Percentiles rank a stretch among this genome's conserved stretches.
Conservation (phyloP, 1,139 yeast species). For the Candida sanyaensis region DNA sequence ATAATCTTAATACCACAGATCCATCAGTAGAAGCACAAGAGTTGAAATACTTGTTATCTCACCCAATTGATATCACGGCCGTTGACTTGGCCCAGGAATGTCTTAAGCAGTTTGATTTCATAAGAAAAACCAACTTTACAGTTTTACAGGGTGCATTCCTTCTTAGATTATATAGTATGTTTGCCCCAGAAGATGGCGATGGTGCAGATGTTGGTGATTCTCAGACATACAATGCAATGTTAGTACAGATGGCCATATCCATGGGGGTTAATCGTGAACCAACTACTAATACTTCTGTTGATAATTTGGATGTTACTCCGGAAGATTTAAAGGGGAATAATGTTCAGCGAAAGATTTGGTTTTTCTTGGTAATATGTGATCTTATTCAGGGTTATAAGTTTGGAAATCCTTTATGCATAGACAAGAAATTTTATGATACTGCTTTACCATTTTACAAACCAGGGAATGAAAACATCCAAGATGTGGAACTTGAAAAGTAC, state of each 20-base stretch:
- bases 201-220: conserved; percentile 50
- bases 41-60: conserved; percentile 41
- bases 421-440: conserved; percentile 26
- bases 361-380: conserved; percentile 35
- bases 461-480: conserved; percentile 33
- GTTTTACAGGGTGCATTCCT: conserved; percentile 50
- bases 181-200: conserved; percentile 56
- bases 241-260: conserved; percentile 45
- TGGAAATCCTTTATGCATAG: conserved; percentile 31
- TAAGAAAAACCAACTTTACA: conserved; percentile 48
- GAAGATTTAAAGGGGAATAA: conserved; percentile 32
- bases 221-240: conserved; percentile 34
- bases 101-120: conserved; percentile 50
- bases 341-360: conserved; percentile 58
- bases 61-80: conserved; percentile 49
- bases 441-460: conserved; percentile 25
- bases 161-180: conserved; percentile 37
- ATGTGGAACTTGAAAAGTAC: conserved; percentile 29
- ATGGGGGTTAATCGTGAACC: conserved; percentile 51
- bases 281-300: conserved; percentile 14
- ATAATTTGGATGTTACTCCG: conserved; percentile 14
- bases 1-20: conserved; percentile 22
- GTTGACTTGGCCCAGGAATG: conserved; percentile 56
- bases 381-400: conserved; percentile 27
- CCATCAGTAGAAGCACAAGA: conserved; percentile 25